These are phyloP conservation scores for Trichoderma reesei DNA, from an alignment of 495 filamentous ascomycete species.

Conservation along the genomic window DNA sequence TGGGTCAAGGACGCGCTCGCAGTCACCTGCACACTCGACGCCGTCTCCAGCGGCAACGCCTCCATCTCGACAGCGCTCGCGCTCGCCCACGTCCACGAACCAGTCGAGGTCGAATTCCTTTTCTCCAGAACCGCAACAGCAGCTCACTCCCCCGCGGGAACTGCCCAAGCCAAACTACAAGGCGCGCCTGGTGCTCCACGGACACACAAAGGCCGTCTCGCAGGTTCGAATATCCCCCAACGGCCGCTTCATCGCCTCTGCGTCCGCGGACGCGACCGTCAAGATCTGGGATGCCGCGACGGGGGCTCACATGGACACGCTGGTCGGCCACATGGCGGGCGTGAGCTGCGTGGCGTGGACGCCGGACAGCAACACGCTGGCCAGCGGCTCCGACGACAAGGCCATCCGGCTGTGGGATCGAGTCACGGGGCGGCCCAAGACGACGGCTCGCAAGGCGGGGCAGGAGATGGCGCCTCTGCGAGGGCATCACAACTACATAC, in stretches of 20 bases:
- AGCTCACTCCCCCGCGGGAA: slow-evolving; percentile 13
- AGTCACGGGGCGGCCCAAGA: slow-evolving; percentile 47
- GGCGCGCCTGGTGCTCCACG: slow-evolving; percentile 41
- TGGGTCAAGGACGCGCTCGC: slow-evolving; percentile 15
- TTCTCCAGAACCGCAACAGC: slow-evolving; percentile 15
- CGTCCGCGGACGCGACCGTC: slow-evolving; percentile 76
- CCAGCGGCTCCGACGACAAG: slow-evolving; percentile 92
- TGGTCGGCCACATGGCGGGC: slow-evolving; percentile 90
- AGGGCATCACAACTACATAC: slow-evolving; percentile 94
- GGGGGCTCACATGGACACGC: slow-evolving; percentile 68
- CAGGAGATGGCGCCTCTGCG: slow-evolving; percentile 45
- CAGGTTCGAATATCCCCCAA: slow-evolving; percentile 85
- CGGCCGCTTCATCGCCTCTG: slow-evolving; percentile 79
- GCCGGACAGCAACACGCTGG: slow-evolving; percentile 75
- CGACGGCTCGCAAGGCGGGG: slow-evolving; percentile 6
- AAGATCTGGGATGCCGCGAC: slow-evolving; percentile 82
- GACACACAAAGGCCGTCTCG: slow-evolving; percentile 72
- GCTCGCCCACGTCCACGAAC: slow-evolving; percentile 9
- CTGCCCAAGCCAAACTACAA: slow-evolving; percentile 29
- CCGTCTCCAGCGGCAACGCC: slow-evolving; percentile 17
- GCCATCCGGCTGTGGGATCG: slow-evolving; percentile 89
- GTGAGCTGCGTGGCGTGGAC: slow-evolving; percentile 85
- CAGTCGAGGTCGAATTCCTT: not conserved
- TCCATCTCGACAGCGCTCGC: slow-evolving; percentile 21
- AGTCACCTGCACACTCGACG: slow-evolving; percentile 16